These are phyloP conservation scores for Primulina huaijiensis DNA, from an alignment of 257 asterid species.

Conservation along the genomic window DNA sequence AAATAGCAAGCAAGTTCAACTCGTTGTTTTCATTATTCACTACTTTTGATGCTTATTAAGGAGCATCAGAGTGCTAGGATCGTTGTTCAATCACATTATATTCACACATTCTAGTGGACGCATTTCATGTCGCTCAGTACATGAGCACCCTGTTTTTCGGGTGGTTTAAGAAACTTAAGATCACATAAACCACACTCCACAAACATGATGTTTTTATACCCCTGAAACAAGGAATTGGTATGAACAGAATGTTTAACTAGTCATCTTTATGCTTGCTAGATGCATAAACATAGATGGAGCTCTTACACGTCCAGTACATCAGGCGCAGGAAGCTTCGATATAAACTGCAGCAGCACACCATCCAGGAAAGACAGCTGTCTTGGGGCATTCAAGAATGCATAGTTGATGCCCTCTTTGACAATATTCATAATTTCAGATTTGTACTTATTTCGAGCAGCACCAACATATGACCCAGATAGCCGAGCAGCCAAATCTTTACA, in stretches of 20 bases:
- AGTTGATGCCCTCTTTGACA: conserved; percentile 68
- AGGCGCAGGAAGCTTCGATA: conserved; percentile 73
- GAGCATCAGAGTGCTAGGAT: conserved; percentile 1
- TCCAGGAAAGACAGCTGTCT: conserved; percentile 82
- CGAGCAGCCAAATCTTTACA: conserved; percentile 82
- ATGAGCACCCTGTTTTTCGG: background rate
- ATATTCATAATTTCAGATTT: conserved; percentile 62
- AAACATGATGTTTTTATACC: background rate
- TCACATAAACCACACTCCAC: background rate
- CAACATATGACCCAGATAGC: conserved; percentile 72
- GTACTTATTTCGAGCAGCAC: conserved; percentile 80
- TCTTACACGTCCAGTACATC: conserved; percentile 87
- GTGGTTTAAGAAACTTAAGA: conserved; percentile 6
- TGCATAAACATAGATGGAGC: conserved; percentile 19
- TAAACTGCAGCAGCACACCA: conserved; percentile 72
- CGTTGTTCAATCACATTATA: background rate
- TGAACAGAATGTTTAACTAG: background rate
- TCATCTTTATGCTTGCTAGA: conserved; percentile 6
- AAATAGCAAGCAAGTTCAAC: background rate
- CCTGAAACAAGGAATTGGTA: background rate
- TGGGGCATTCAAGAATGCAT: conserved; percentile 83
- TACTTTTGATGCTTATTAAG: background rate
- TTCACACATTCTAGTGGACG: background rate
- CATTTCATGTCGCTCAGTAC: background rate
- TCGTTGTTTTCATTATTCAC: background rate